phyloP scores from a whole-genome alignment of 2,329 filamentous ascomycete species.

The Penicillium digitatum region DNA sequence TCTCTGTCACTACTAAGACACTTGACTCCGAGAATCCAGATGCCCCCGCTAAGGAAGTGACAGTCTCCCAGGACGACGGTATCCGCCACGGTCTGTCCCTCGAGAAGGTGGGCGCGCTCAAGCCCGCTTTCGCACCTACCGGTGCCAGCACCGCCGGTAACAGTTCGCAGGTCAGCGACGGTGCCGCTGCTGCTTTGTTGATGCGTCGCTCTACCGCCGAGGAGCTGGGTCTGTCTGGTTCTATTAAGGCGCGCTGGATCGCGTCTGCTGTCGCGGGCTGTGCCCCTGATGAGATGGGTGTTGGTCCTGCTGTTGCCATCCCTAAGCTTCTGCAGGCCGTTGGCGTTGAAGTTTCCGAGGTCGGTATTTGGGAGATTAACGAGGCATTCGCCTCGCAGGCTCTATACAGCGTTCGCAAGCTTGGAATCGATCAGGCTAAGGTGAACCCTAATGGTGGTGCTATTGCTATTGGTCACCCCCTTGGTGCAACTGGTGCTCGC shows the following conservation, averaged over 20 bases:
- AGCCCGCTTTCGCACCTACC: conserved; percentile 74
- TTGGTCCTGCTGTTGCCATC: conserved; percentile 82
- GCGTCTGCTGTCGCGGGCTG: conserved; percentile 72
- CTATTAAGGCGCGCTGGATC: conserved; percentile 79
- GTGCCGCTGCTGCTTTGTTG: conserved; percentile 76
- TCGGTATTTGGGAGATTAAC: conserved; percentile 90
- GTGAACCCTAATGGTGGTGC: conserved; percentile 92
- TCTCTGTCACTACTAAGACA: conserved; percentile 70
- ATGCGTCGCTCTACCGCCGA: conserved; percentile 79
- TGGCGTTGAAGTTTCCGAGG: conserved; percentile 63
- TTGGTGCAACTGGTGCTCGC: conserved; percentile 81
- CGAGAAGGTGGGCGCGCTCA: conserved; percentile 72
- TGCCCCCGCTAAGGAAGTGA: conserved; percentile 55
- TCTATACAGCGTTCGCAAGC: conserved; percentile 65
- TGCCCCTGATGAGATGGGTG: conserved; percentile 86
- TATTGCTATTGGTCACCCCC: conserved; percentile 87
- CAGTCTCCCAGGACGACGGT: conserved; percentile 75
- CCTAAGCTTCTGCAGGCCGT: conserved; percentile 71
- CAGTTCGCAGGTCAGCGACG: conserved; percentile 78
- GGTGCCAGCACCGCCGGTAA: conserved; percentile 84
- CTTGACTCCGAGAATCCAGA: conserved; percentile 61
- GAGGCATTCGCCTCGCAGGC: conserved; percentile 68
- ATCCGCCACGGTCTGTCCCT: conserved; percentile 64
- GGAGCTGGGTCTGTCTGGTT: conserved; percentile 63
- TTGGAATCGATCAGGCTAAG: conserved; percentile 58